phyloP scores from a whole-genome alignment of 495 filamentous ascomycete species.

The Margaritispora aquatica region DNA sequence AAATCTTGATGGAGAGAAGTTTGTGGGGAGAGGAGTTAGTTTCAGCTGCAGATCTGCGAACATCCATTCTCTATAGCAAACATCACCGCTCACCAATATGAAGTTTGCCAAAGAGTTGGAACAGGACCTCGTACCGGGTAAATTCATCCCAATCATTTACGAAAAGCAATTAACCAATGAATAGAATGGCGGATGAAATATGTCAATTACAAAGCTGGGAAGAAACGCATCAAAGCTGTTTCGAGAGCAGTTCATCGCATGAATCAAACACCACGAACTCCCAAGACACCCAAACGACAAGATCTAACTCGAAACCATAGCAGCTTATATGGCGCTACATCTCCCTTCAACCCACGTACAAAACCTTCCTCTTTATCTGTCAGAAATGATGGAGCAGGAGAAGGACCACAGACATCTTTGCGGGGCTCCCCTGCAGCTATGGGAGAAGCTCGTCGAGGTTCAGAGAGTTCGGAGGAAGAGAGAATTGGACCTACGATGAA shows the following conservation, averaged over 20 bases:
- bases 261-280: slow-evolving; percentile 40
- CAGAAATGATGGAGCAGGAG: slow-evolving; percentile 3
- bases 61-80: background rate
- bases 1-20: background rate
- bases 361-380: background rate
- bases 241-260: slow-evolving; percentile 62
- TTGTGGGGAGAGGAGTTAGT: background rate
- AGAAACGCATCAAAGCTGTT: slow-evolving; percentile 83
- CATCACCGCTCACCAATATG: slow-evolving; percentile 2
- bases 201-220: slow-evolving; percentile 87
- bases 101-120: slow-evolving; percentile 72
- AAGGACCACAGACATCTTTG: background rate
- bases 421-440: slow-evolving; percentile 12
- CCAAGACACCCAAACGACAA: background rate
- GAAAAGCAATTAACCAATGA: background rate
- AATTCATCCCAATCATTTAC: background rate
- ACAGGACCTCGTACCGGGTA: slow-evolving; percentile 71
- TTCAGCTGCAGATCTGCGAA: background rate
- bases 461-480: slow-evolving; percentile 8
- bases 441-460: slow-evolving; percentile 13
- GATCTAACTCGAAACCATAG: background rate
- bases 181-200: slow-evolving; percentile 90
- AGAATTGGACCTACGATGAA: slow-evolving; percentile 4
- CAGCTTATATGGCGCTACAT: slow-evolving; percentile 17
- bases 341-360: slow-evolving; percentile 1